Conservation (phyloP, 179 eudicot genomes). For the Heliamphora pulchella region DNA sequence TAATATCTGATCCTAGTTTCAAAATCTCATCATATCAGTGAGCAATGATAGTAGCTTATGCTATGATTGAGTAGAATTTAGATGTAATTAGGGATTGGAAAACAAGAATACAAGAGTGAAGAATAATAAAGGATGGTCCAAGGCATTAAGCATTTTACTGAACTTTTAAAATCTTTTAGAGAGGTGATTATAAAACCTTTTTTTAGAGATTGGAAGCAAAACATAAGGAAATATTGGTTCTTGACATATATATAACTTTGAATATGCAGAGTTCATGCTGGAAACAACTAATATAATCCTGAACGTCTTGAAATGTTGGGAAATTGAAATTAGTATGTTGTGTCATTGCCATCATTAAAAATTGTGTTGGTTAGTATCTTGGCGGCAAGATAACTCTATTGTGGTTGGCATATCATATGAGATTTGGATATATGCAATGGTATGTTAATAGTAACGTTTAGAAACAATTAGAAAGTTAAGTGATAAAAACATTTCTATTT, state of each 20-base stretch:
- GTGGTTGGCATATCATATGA: neutral
- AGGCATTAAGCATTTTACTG: too few species aligned
- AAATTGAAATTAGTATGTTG: too few species aligned
- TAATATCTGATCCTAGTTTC: neutral
- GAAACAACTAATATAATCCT: neutral
- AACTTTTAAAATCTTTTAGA: neutral
- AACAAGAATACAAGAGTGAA: too few species aligned
- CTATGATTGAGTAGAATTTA: neutral
- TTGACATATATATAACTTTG: neutral
- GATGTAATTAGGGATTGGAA: too few species aligned
- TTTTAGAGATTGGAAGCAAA: neutral
- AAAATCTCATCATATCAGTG: neutral
- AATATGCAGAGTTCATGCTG: neutral
- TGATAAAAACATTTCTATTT: too few species aligned
- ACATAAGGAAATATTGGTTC: neutral
- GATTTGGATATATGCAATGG: too few species aligned
- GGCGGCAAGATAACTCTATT: neutral
- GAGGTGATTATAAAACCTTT: neutral
- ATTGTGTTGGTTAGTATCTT: too few species aligned
- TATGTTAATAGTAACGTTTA: too few species aligned
- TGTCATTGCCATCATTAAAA: too few species aligned
- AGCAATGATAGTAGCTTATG: neutral
- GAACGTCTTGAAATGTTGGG: neutral
- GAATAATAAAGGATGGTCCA: too few species aligned
- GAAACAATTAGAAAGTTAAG: too few species aligned